Percentiles rank a stretch among this genome's conserved stretches.
Conservation (phyloP, 257 asterid genomes). For the Asclepias syriaca region DNA sequence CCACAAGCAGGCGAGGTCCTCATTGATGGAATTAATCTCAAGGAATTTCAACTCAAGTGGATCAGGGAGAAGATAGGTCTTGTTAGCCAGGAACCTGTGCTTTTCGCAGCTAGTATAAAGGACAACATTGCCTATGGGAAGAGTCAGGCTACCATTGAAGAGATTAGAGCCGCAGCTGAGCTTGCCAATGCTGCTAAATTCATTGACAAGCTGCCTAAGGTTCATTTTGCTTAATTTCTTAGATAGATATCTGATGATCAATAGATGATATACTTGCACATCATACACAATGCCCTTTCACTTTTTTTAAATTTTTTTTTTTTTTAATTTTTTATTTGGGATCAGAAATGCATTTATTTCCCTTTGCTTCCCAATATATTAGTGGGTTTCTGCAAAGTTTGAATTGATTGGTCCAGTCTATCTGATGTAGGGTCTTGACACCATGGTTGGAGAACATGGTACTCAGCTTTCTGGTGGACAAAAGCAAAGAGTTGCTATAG, state of each 20-base stretch:
- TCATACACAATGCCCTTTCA: neutral
- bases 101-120: neutral
- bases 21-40: constrained; percentile 11
- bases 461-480: constrained; percentile 94
- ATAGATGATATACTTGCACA: neutral
- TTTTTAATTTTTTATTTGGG: no score
- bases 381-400: neutral
- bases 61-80: constrained; percentile 14
- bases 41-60: constrained; percentile 17
- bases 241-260: neutral
- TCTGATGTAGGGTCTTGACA: constrained; percentile 56
- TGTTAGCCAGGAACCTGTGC: constrained; percentile 15
- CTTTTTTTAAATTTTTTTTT: no score
- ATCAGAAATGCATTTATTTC: neutral
- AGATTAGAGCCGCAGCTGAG: constrained; percentile 61
- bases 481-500: constrained; percentile 82
- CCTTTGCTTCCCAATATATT: neutral
- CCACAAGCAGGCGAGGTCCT: constrained; percentile 12
- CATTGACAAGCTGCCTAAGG: constrained; percentile 70
- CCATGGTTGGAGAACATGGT: constrained; percentile 84
- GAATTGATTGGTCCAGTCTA: no score
- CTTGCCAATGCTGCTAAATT: constrained; percentile 31
- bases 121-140: constrained; percentile 12
- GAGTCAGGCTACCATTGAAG: constrained; percentile 33
- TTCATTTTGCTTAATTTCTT: constrained; percentile 7